Conservation (phyloP, 495 filamentous ascomycete genomes). For the Patellaria atrata region DNA sequence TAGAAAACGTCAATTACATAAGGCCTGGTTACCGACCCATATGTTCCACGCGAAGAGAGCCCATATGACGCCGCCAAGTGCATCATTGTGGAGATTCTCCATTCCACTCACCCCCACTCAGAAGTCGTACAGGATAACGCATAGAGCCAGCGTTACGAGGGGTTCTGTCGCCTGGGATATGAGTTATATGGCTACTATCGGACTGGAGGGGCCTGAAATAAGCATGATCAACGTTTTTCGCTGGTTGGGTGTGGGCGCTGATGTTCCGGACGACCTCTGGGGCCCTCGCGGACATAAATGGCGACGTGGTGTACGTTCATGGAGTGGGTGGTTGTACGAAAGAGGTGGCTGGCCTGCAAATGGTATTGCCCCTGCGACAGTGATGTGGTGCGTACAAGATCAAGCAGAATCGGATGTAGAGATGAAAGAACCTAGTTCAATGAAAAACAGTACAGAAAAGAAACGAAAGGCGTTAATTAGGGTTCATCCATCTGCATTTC, state of each 20-base stretch:
- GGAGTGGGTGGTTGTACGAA: slow-evolving; percentile 53
- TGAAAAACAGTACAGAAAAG: slow-evolving; percentile 29
- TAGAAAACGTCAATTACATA: slow-evolving; percentile 71
- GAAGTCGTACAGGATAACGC: slow-evolving; percentile 78
- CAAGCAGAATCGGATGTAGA: slow-evolving; percentile 8
- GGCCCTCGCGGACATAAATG: slow-evolving; percentile 49
- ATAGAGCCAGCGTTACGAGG: slow-evolving; percentile 57
- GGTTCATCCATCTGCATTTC: slow-evolving; percentile 78
- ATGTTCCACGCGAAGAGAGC: slow-evolving; percentile 88
- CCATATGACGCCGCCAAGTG: slow-evolving; percentile 61
- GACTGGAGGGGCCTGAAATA: slow-evolving; percentile 50
- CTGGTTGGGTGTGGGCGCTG: slow-evolving; percentile 43
- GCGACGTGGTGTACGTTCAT: slow-evolving; percentile 54
- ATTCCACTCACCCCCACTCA: slow-evolving; percentile 70
- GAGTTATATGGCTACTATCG: slow-evolving; percentile 85
- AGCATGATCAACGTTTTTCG: slow-evolving; percentile 51
- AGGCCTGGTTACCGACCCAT: slow-evolving; percentile 92
- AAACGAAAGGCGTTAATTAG: slow-evolving; percentile 58
- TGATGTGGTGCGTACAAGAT: slow-evolving; percentile 46
- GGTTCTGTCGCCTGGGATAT: slow-evolving; percentile 78
- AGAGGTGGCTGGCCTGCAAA: slow-evolving; percentile 33
- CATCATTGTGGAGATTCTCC: slow-evolving; percentile 79
- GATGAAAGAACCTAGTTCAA: slow-evolving; percentile 25
- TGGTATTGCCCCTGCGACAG: slow-evolving; percentile 58
- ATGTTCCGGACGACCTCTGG: slow-evolving; percentile 29